phyloP scores from a whole-genome alignment of 2,329 filamentous ascomycete species.

The Fusarium metavorans region DNA sequence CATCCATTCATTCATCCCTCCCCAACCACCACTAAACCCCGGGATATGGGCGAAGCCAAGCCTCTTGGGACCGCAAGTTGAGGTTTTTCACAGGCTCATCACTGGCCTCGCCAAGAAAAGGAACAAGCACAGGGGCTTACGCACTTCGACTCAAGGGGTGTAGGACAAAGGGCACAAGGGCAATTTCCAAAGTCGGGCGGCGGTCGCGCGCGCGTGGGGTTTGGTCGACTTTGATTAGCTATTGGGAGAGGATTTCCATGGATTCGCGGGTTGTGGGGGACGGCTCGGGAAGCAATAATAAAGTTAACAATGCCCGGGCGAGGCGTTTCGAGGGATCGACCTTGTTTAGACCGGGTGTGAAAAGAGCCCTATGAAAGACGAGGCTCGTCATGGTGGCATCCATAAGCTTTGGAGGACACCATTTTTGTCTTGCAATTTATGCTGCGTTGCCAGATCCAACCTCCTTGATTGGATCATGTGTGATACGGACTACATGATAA shows the following conservation, averaged over 20 bases:
- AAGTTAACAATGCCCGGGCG: not conserved
- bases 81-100: slow-evolving; percentile 5
- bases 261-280: not conserved
- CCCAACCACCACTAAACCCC: not conserved
- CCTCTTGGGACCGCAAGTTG: slow-evolving; percentile 16
- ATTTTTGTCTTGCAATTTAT: not conserved
- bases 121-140: not conserved
- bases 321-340: not conserved
- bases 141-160: not conserved
- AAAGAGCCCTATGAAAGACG: not conserved
- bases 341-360: not conserved
- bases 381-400: not conserved
- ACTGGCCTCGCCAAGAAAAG: not conserved
- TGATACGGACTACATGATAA: not conserved
- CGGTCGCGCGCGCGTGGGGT: not conserved
- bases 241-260: not conserved
- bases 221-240: not conserved
- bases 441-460: not conserved
- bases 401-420: not conserved
- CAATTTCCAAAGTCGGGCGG: slow-evolving; percentile 25
- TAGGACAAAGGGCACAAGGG: slow-evolving; percentile 19
- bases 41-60: slow-evolving; percentile 17
- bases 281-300: not conserved
- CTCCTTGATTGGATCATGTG: not conserved
- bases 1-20: not conserved